phyloP scores from a whole-genome alignment of 768 basidiomycete species.

The Hebeloma cylindrosporum region DNA sequence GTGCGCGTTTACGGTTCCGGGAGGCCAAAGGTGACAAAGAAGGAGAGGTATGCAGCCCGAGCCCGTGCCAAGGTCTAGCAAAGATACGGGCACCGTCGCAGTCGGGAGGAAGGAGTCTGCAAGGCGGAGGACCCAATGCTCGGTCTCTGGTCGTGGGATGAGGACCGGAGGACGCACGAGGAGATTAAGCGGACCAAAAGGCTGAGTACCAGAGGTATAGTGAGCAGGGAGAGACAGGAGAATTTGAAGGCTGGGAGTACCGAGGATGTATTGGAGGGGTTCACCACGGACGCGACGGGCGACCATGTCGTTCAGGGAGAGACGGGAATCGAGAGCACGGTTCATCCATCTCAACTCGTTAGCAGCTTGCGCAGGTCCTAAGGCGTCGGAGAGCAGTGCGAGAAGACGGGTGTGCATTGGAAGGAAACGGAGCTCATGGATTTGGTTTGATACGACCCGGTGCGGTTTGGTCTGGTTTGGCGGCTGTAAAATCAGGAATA shows the following conservation, averaged over 20 bases:
- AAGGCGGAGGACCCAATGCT: slow-evolving; percentile 72
- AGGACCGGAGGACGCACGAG: slow-evolving; percentile 75
- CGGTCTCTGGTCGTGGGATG: slow-evolving; percentile 95
- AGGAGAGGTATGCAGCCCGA: slow-evolving; percentile 89
- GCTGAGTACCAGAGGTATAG: slow-evolving; percentile 59
- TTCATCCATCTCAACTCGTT: slow-evolving; percentile 47
- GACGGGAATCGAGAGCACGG: slow-evolving; percentile 22
- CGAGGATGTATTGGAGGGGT: slow-evolving; percentile 90
- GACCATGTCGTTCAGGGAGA: slow-evolving; percentile 47
- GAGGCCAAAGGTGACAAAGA: slow-evolving; percentile 66
- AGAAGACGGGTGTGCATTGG: slow-evolving; percentile 30
- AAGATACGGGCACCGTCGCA: slow-evolving; percentile 33
- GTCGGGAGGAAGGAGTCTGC: slow-evolving; percentile 44
- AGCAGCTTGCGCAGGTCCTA: slow-evolving; percentile 39
- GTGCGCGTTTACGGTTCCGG: slow-evolving; percentile 51
- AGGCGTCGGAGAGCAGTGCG: slow-evolving; percentile 24
- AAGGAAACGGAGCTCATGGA: slow-evolving; percentile 11
- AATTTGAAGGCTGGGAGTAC: slow-evolving; percentile 38
- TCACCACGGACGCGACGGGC: slow-evolving; percentile 63
- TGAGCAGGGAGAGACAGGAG: slow-evolving; percentile 15
- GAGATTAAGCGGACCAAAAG: slow-evolving; percentile 83
- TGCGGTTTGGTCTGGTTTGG: slow-evolving; percentile 22
- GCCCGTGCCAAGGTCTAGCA: slow-evolving; percentile 93
- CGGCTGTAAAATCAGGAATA: slow-evolving; percentile 22
- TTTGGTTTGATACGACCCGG: slow-evolving; percentile 16